Percentiles rank a stretch among this genome's conserved stretches.
Evolutionary conservation across 306 rosid genomes (phyloP).

Genomic region (Castanea crenata): DNA sequence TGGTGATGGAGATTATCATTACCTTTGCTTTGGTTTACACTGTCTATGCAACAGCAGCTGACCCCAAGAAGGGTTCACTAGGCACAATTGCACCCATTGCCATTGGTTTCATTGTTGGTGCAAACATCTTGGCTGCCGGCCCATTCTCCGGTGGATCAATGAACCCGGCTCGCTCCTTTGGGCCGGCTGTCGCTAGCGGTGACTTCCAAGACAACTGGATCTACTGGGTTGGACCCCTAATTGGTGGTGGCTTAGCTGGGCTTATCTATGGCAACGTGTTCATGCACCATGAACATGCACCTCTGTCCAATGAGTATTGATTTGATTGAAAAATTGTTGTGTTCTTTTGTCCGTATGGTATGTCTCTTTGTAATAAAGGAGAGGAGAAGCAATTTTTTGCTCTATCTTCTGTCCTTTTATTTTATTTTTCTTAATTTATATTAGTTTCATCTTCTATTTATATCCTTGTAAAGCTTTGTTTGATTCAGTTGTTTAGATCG

Average conservation of each 20-base stretch:
- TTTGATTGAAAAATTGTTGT: neutral
- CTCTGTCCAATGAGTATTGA: slow-evolving; percentile 41
- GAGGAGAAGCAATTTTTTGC: slow-evolving; percentile 21
- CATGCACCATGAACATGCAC: slow-evolving; percentile 55
- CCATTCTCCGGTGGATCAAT: slow-evolving; percentile 94
- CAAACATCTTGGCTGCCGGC: slow-evolving; percentile 86
- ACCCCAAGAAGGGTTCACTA: slow-evolving; percentile 75
- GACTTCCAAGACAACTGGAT: slow-evolving; percentile 77
- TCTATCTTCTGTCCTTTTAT: slow-evolving; percentile 15
- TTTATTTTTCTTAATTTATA: neutral
- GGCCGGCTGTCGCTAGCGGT: slow-evolving; percentile 86
- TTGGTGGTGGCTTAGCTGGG: slow-evolving; percentile 93
- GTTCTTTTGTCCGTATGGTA: neutral
- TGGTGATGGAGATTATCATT: slow-evolving; percentile 65
- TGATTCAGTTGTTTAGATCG: slow-evolving; percentile 16
- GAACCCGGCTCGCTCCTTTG: slow-evolving; percentile 93
- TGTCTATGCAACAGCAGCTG: slow-evolving; percentile 92
- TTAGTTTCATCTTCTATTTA: slow-evolving; percentile 3
- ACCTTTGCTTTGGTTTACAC: slow-evolving; percentile 90
- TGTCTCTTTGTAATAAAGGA: slow-evolving; percentile 26
- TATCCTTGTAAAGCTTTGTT: slow-evolving; percentile 25
- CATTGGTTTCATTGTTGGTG: slow-evolving; percentile 87
- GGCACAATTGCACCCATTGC: slow-evolving; percentile 92
- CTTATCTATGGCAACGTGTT: slow-evolving; percentile 66
- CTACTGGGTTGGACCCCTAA: slow-evolving; percentile 88